phyloP scores from a whole-genome alignment of 1,139 yeast genomes.

The Protomyces inouyei region DNA sequence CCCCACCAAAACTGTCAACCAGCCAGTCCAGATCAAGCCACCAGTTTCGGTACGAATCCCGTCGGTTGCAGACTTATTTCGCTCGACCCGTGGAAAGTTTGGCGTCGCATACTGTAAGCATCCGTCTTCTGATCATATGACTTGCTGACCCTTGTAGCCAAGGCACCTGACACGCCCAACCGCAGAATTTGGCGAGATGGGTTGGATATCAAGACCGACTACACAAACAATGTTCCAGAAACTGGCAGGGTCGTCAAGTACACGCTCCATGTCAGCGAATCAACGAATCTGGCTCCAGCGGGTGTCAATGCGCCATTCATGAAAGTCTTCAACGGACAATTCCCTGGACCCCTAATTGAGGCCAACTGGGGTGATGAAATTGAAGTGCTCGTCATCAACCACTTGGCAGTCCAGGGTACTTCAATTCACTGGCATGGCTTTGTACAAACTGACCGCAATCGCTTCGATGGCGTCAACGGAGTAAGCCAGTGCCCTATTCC shows the following conservation, averaged over 20 bases:
- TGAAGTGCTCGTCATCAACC: constrained; percentile 57
- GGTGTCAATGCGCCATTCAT: constrained; percentile 38
- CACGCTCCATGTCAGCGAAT: neutral
- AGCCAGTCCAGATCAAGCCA: neutral
- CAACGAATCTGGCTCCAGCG: constrained; percentile 34
- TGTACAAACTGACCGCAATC: constrained; percentile 59
- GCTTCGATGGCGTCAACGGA: constrained; percentile 79
- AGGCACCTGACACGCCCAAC: neutral
- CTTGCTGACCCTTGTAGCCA: too few relatives aligned
- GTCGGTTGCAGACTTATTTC: neutral
- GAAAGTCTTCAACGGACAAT: constrained; percentile 40
- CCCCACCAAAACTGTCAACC: neutral
- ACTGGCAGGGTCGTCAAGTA: neutral
- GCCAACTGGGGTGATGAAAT: constrained; percentile 65
- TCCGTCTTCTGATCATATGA: too few relatives aligned
- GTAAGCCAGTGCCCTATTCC: constrained; percentile 79
- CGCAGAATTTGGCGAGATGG: neutral
- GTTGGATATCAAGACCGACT: neutral
- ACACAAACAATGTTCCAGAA: neutral
- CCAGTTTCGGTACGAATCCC: neutral
- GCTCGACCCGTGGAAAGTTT: neutral
- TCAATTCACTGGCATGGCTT: constrained; percentile 84
- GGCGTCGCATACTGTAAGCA: neutral
- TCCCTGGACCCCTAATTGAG: constrained; percentile 72
- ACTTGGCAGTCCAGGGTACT: constrained; percentile 51